Conservation (phyloP, 257 asterid species). For the Nicotiana sylvestris region DNA sequence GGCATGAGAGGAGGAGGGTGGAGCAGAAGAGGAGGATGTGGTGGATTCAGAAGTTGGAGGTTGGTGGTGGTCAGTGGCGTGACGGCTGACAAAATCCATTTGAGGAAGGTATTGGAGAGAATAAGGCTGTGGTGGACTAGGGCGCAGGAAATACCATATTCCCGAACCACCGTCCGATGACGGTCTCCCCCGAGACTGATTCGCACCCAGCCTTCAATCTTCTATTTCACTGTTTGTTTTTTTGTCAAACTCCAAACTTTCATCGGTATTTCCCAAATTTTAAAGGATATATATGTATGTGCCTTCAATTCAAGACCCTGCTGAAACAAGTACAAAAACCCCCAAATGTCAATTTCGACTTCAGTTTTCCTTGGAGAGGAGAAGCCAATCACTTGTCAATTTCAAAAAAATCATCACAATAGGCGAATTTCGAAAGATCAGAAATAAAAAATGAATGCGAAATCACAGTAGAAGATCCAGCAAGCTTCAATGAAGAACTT, state of each 20-base stretch:
- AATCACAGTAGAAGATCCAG: no score
- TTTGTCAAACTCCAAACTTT: conserved; percentile 21
- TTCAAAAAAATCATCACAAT: no score
- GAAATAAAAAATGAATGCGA: no score
- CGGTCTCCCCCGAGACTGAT: conserved; percentile 92
- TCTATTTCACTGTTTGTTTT: not conserved
- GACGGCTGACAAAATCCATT: conserved; percentile 84
- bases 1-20: conserved; percentile 11
- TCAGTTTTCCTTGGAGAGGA: no score
- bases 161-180: conserved; percentile 84
- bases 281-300: not conserved
- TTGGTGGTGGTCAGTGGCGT: conserved; percentile 31
- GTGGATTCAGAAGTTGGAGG: conserved; percentile 26
- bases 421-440: no score
- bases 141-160: conserved; percentile 80
- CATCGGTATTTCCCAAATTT: conserved; percentile 13
- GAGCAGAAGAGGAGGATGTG: conserved; percentile 24
- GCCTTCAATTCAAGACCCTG: not conserved
- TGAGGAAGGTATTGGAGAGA: conserved; percentile 79
- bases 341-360: not conserved
- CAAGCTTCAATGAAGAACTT: no score
- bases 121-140: conserved; percentile 60
- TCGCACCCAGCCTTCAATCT: conserved; percentile 96
- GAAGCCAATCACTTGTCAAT: no score
- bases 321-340: not conserved